phyloP scores from a whole-genome alignment of 768 basidiomycete species.

The Pleurotus eryngii region DNA sequence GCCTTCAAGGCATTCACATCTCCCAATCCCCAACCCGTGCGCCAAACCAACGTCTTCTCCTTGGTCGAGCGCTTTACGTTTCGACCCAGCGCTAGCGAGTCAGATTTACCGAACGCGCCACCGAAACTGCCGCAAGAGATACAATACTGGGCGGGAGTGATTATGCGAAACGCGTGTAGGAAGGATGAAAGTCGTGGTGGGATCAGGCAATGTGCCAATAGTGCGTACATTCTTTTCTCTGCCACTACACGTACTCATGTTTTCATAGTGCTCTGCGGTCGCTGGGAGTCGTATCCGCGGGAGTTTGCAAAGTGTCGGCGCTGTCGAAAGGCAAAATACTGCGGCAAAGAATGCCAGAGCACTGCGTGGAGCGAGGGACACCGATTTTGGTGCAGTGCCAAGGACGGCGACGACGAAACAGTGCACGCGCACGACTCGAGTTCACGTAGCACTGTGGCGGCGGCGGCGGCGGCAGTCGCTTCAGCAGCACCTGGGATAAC shows the following conservation, averaged over 20 bases:
- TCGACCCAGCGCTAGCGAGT: conserved; percentile 81
- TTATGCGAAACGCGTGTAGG: conserved; percentile 98
- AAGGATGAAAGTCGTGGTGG: conserved; percentile 94
- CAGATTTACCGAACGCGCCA: conserved; percentile 63
- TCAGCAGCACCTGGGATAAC: background rate
- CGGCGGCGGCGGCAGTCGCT: conserved; percentile 7
- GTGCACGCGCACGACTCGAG: conserved; percentile 13
- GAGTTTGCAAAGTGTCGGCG: conserved; percentile 97
- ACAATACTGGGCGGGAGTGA: conserved; percentile 99
- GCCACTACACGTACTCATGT: background rate
- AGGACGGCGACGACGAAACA: conserved; percentile 45
- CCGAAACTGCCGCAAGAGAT: conserved; percentile 84
- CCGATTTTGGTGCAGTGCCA: conserved; percentile 87
- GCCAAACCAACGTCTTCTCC: conserved; percentile 91
- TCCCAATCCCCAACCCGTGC: conserved; percentile 19
- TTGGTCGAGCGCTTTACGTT: conserved; percentile 97
- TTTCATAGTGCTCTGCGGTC: conserved; percentile 81
- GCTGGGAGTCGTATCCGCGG: conserved; percentile 88
- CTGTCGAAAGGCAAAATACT: conserved; percentile 98
- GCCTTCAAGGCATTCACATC: conserved; percentile 15
- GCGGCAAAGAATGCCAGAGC: conserved; percentile 95
- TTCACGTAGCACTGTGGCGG: conserved; percentile 11
- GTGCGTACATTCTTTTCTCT: conserved; percentile 38
- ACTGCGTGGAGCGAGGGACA: conserved; percentile 97
- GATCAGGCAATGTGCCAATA: conserved; percentile 96